Evolutionary conservation across 495 filamentous ascomycete genomes (phyloP).

Genomic region (Penicillium goetzii): DNA sequence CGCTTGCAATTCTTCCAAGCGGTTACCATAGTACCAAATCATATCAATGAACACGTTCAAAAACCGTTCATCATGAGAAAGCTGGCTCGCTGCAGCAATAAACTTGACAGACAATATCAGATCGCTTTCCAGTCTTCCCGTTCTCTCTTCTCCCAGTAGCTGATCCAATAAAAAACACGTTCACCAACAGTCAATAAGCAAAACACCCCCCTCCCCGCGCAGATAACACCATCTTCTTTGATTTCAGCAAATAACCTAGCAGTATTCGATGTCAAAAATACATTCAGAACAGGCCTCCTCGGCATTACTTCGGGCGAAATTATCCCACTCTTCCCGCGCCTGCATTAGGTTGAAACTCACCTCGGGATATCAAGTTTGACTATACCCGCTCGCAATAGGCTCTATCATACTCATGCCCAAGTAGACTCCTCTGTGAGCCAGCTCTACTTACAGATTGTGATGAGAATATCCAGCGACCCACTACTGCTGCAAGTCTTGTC

Average conservation of each 20-base stretch:
- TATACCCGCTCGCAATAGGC: neutral
- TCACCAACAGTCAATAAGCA: neutral
- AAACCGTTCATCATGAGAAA: too few species aligned
- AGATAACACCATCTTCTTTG: neutral
- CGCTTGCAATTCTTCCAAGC: too few species aligned
- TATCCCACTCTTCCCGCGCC: neutral
- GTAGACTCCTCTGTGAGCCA: neutral
- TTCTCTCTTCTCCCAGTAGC: neutral
- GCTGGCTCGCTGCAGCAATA: neutral
- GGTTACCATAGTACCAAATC: neutral
- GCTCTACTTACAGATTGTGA: neutral
- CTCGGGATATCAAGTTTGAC: neutral
- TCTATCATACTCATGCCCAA: neutral
- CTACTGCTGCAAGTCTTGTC: neutral
- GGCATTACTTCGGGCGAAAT: neutral
- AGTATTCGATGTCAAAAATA: too few species aligned
- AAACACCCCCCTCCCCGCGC: neutral
- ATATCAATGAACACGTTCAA: neutral
- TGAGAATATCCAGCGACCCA: neutral
- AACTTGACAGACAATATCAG: neutral
- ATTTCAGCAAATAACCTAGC: neutral
- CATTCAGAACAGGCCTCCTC: neutral
- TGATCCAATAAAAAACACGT: neutral
- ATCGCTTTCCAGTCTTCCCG: neutral
- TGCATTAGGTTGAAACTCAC: slow-evolving; percentile 6